These are phyloP conservation scores for Heracleum sosnowskyi DNA, from an alignment of 129 eudicot species.

Conservation along the genomic window DNA sequence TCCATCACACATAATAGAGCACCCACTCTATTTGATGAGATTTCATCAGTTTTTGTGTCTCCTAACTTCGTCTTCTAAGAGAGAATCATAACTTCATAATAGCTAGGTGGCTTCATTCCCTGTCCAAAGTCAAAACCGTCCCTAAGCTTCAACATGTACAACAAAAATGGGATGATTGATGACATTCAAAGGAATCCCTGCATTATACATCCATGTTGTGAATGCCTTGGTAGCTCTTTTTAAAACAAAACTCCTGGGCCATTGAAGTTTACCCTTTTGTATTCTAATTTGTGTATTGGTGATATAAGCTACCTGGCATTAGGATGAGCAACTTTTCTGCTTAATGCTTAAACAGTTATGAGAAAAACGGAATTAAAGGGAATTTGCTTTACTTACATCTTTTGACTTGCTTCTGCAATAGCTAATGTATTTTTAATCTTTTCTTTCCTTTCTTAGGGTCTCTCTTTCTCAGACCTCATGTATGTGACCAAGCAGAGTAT, in stretches of 20 bases:
- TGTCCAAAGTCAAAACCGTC: too few species aligned
- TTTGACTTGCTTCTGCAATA: neutral
- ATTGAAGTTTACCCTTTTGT: neutral
- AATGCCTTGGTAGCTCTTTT: neutral
- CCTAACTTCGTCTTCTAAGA: neutral
- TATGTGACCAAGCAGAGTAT: slow-evolving; percentile 76
- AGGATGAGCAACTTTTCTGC: neutral
- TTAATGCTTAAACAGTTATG: neutral
- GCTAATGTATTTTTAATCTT: slow-evolving; percentile 12
- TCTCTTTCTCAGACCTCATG: slow-evolving; percentile 83
- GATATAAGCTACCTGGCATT: neutral
- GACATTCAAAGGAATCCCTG: neutral
- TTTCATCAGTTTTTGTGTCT: neutral
- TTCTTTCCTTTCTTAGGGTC: slow-evolving; percentile 39
- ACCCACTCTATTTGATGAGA: slow-evolving; percentile 7
- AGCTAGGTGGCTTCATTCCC: too few species aligned
- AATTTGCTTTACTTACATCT: neutral
- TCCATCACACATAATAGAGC: slow-evolving; percentile 15
- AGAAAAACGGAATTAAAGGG: neutral
- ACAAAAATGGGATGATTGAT: neutral
- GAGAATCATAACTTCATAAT: too few species aligned
- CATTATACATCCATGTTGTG: neutral
- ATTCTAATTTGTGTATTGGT: neutral
- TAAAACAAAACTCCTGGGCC: neutral
- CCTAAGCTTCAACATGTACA: neutral